Percentiles rank a stretch among this genome's conserved stretches.
These are phyloP conservation scores for Phanerodontia chrysosporium DNA, from an alignment of 768 basidiomycete species.

Conservation along the genomic window DNA sequence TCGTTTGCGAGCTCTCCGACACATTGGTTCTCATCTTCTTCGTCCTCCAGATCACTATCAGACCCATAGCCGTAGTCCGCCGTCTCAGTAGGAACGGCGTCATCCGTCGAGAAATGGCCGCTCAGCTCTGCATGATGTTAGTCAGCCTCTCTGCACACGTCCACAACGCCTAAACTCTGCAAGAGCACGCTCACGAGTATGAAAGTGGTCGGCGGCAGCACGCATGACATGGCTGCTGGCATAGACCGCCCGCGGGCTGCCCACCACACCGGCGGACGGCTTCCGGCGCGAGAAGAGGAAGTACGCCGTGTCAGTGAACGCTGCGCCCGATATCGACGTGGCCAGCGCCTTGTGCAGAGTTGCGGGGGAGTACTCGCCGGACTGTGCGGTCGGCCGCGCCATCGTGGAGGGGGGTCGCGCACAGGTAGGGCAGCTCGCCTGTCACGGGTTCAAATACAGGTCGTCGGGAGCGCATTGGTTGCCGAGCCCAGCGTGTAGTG, in stretches of 20 bases:
- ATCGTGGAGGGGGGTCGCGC: too few species aligned
- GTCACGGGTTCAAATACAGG: too few species aligned
- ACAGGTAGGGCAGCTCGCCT: too few species aligned
- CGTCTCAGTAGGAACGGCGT: not conserved
- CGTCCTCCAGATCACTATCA: slow-evolving; percentile 11
- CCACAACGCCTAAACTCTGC: not conserved
- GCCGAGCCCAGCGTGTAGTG: too few species aligned
- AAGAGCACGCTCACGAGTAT: not conserved
- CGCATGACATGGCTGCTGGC: slow-evolving; percentile 4
- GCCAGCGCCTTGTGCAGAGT: not conserved
- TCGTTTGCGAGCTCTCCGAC: too few species aligned
- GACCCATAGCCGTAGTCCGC: slow-evolving; percentile 2
- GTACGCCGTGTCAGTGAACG: not conserved
- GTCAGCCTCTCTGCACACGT: not conserved
- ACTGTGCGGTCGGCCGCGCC: not conserved
- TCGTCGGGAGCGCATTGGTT: too few species aligned
- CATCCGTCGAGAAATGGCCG: not conserved
- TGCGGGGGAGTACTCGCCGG: not conserved
- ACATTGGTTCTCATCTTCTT: not conserved
- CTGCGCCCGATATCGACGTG: not conserved
- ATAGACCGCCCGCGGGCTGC: not conserved
- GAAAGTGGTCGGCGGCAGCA: not conserved
- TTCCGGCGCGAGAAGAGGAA: not conserved
- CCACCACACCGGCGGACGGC: not conserved
- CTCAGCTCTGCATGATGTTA: not conserved